Percentiles rank a stretch among this genome's conserved stretches.
phyloP scores from a whole-genome alignment of 495 filamentous ascomycete genomes.

The Sordaria brevicollis region DNA sequence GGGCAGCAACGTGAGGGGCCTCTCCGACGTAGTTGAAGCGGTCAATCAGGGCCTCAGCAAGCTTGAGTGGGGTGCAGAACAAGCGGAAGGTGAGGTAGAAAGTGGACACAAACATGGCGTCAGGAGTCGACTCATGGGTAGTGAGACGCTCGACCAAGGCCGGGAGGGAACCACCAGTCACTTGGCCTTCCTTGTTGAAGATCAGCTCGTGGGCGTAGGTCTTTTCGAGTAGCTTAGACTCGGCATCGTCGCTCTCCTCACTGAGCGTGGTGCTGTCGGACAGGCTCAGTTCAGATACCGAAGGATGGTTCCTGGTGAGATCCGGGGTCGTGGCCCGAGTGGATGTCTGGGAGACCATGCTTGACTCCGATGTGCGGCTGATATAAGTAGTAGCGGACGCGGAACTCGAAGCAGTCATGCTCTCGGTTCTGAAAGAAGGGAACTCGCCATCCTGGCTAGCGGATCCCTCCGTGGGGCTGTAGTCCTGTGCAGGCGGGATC shows the following conservation, averaged over 20 bases:
- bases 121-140: conserved; percentile 84
- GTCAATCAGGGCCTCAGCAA: conserved; percentile 73
- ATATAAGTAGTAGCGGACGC: conserved; percentile 62
- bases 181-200: conserved; percentile 87
- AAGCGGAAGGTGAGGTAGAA: conserved; percentile 97
- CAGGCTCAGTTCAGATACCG: conserved; percentile 46
- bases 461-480: conserved; percentile 37
- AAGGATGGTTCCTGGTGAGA: conserved; percentile 34
- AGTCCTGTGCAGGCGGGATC: conserved; percentile 29
- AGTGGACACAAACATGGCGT: conserved; percentile 83
- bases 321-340: conserved; percentile 90
- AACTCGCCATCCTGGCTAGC: conserved; percentile 33
- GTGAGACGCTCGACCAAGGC: conserved; percentile 91
- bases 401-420: conserved; percentile 41
- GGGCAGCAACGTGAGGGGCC: conserved; percentile 56
- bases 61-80: conserved; percentile 72
- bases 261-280: conserved; percentile 49
- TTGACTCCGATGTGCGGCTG: conserved; percentile 74
- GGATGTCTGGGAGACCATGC: conserved; percentile 68
- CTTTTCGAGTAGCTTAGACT: conserved; percentile 72
- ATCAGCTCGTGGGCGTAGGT: conserved; percentile 85
- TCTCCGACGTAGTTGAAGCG: conserved; percentile 88
- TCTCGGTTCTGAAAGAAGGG: conserved; percentile 38
- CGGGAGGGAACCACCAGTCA: conserved; percentile 84
- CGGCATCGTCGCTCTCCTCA: conserved; percentile 66